Evolutionary conservation across 192 early-diverging fungal genomes (phyloP).

Genomic region (Paraglomus occultum): DNA sequence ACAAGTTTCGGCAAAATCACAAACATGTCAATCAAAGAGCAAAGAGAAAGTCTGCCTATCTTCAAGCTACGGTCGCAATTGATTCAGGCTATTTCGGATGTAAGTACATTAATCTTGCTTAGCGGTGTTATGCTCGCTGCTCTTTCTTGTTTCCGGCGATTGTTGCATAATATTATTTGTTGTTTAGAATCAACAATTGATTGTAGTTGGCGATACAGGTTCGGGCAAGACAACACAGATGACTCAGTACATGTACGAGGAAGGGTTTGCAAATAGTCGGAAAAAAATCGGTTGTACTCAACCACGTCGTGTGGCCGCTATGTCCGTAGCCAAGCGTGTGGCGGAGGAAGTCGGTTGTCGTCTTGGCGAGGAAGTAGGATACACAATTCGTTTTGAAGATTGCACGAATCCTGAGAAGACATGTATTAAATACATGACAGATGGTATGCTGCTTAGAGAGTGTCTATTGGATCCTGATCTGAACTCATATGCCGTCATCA

Average conservation of each 20-base stretch:
- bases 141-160: not conserved
- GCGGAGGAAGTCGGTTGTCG: conserved; percentile 94
- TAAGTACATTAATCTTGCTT: conserved; percentile 14
- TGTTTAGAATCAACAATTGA: conserved; percentile 60
- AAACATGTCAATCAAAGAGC: conserved; percentile 73
- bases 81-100: conserved; percentile 74
- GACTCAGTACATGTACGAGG: conserved; percentile 97
- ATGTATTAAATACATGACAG: conserved; percentile 98
- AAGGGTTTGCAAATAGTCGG: conserved; percentile 78
- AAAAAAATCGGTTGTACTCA: conserved; percentile 98
- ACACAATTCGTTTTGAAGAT: conserved; percentile 98
- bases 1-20: conserved; percentile 94
- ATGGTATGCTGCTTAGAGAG: conserved; percentile 95
- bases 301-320: conserved; percentile 97
- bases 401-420: conserved; percentile 90
- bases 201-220: conserved; percentile 96
- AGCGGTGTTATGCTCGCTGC: not conserved
- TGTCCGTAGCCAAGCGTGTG: conserved; percentile 98
- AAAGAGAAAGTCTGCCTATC: conserved; percentile 85
- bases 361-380: conserved; percentile 93
- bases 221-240: conserved; percentile 99
- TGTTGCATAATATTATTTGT: not conserved
- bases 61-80: conserved; percentile 76
- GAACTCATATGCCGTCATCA: conserved; percentile 84
- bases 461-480: conserved; percentile 83